Conservation (phyloP, 1,139 yeast species). For the Taphrina confusa region DNA sequence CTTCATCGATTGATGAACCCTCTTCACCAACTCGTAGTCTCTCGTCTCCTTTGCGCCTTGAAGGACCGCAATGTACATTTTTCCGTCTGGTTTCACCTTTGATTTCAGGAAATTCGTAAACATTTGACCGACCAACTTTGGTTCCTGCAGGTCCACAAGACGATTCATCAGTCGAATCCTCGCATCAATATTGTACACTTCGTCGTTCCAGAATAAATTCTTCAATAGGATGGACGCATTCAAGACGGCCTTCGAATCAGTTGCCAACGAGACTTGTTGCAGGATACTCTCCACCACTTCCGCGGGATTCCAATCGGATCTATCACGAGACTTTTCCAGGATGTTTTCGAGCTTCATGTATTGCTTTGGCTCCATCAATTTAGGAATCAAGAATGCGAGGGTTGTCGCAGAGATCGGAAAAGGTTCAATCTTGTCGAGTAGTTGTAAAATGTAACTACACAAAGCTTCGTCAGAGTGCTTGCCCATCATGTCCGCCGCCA, state of each 20-base stretch:
- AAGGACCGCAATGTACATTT: constrained; percentile 26
- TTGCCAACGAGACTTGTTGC: constrained; percentile 10
- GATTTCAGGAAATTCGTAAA: constrained; percentile 25
- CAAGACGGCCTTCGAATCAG: constrained; percentile 19
- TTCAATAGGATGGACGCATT: constrained; percentile 16
- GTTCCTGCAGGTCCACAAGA: constrained; percentile 12
- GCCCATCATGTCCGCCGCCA: constrained; percentile 20
- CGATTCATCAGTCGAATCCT: constrained; percentile 6
- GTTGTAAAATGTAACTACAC: neutral
- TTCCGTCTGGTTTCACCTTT: constrained; percentile 23
- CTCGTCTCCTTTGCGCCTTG: constrained; percentile 21
- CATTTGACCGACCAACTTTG: constrained; percentile 18
- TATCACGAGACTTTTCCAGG: constrained; percentile 2
- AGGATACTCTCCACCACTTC: constrained; percentile 2
- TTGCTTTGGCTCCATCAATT: constrained; percentile 16
- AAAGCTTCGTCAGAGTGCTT: constrained; percentile 4
- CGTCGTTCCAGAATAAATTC: constrained; percentile 31
- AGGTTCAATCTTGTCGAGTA: constrained; percentile 17
- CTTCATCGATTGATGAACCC: constrained; percentile 22
- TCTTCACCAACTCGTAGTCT: constrained; percentile 9
- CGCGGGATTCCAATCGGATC: constrained; percentile 9
- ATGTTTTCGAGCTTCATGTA: constrained; percentile 15
- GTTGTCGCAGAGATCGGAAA: constrained; percentile 23
- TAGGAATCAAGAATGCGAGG: constrained; percentile 17
- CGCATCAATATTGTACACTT: constrained; percentile 3